A percentile compares a stretch with the other conserved stretches of the same genome.
Conservation (phyloP, 2,329 filamentous ascomycete genomes). For the Trichoderma gracile region DNA sequence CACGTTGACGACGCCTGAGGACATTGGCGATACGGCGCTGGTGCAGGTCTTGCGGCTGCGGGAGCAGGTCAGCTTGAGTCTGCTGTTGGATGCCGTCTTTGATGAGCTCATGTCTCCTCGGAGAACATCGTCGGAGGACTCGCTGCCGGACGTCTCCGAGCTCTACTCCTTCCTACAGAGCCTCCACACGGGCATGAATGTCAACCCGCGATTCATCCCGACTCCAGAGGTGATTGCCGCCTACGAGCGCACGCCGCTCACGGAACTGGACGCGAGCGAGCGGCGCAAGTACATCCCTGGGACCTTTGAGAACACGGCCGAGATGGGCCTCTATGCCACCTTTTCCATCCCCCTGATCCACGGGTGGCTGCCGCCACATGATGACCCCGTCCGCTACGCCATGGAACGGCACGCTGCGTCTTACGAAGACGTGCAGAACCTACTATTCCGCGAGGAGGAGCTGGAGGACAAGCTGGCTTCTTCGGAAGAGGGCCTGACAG, state of each 20-base stretch:
- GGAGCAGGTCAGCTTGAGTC: constrained; percentile 83
- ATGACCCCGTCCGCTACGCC: constrained; percentile 67
- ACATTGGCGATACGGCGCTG: constrained; percentile 64
- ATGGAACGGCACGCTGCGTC: constrained; percentile 75
- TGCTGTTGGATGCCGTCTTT: constrained; percentile 86
- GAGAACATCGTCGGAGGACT: constrained; percentile 60
- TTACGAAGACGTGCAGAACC: constrained; percentile 88
- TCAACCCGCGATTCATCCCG: constrained; percentile 85
- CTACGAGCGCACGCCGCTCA: constrained; percentile 54
- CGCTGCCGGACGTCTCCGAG: constrained; percentile 82
- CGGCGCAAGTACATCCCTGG: constrained; percentile 59
- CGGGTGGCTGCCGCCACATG: constrained; percentile 79
- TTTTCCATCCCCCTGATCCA: constrained; percentile 89
- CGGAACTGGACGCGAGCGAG: constrained; percentile 53
- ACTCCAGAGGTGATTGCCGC: constrained; percentile 49
- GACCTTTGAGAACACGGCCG: constrained; percentile 80
- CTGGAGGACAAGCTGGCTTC: constrained; percentile 71
- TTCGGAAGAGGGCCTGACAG: constrained; percentile 54
- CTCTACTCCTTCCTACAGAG: constrained; percentile 85
- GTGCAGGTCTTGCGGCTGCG: constrained; percentile 74
- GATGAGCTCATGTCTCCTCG: constrained; percentile 86
- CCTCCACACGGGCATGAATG: constrained; percentile 95
- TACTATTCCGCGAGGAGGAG: constrained; percentile 87
- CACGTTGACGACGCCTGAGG: constrained; percentile 74
- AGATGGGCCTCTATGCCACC: constrained; percentile 88